These are phyloP conservation scores for Yamadazyma insecticola DNA, from an alignment of 805 yeast genomes.

Conservation along the genomic window DNA sequence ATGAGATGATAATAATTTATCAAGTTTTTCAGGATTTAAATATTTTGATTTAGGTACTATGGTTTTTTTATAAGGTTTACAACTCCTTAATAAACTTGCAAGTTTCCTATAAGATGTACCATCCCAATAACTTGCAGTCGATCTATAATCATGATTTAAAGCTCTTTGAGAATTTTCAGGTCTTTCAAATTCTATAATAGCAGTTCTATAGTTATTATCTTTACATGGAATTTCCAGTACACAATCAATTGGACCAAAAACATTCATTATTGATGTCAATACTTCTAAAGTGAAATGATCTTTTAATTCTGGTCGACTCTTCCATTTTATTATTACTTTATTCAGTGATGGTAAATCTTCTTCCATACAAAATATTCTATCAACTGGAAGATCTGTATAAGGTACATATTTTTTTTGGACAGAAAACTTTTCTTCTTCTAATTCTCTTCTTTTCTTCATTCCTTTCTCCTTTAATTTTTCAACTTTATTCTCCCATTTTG, in stretches of 20 bases:
- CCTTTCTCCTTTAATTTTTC: conserved; percentile 26
- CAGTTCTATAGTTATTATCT: conserved; percentile 19
- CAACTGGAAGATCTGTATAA: conserved; percentile 14
- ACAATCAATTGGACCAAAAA: conserved; percentile 37
- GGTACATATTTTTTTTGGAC: conserved; percentile 14
- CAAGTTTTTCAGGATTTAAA: neutral
- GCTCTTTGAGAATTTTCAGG: conserved; percentile 30
- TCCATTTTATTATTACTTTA: conserved; percentile 41
- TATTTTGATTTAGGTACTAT: neutral
- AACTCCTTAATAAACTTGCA: conserved; percentile 43
- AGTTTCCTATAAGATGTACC: conserved; percentile 37
- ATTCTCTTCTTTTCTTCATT: conserved; percentile 15
- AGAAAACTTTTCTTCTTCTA: conserved; percentile 14
- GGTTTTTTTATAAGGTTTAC: conserved; percentile 14
- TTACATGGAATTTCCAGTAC: conserved; percentile 1
- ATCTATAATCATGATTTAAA: conserved; percentile 35
- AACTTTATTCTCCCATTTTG: conserved; percentile 5
- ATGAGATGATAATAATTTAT: neutral
- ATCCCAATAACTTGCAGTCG: conserved; percentile 44
- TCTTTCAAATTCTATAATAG: conserved; percentile 26
- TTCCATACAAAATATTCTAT: conserved; percentile 1
- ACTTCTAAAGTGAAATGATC: conserved; percentile 27
- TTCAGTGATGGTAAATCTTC: conserved; percentile 2
- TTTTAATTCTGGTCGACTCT: conserved; percentile 31
- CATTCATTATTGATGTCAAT: conserved; percentile 36